Conservation (phyloP, 2,329 filamentous ascomycete species). For the Colletotrichum navitas region DNA sequence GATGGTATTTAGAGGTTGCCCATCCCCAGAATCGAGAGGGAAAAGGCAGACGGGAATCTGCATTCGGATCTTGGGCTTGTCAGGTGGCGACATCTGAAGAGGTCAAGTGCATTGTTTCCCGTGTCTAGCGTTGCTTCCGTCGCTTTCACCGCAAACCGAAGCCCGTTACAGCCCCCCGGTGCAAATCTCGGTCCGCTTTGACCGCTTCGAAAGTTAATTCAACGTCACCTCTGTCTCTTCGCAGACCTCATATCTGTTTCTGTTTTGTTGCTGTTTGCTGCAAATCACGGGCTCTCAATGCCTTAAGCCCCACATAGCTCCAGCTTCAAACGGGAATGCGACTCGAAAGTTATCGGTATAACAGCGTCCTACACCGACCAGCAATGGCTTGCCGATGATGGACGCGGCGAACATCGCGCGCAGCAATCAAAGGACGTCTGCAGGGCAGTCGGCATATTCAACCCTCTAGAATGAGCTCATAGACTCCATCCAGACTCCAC, state of each 20-base stretch:
- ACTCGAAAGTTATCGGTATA: no score
- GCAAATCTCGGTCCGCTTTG: constrained; percentile 2
- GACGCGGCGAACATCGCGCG: background rate
- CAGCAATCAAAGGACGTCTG: background rate
- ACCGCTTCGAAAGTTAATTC: background rate
- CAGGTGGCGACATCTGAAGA: background rate
- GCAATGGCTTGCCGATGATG: background rate
- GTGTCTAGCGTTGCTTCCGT: background rate
- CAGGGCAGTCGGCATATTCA: background rate
- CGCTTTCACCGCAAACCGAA: background rate
- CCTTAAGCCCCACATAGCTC: background rate
- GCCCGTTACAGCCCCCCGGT: background rate
- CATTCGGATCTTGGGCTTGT: background rate
- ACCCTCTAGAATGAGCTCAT: background rate
- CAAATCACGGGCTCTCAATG: background rate
- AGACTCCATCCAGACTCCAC: background rate
- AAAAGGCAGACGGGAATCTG: background rate
- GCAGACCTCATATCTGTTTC: background rate
- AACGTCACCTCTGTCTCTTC: background rate
- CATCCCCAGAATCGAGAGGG: background rate
- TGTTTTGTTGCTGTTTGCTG: background rate
- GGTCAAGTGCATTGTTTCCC: background rate
- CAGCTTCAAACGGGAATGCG: no score
- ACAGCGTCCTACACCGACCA: background rate
- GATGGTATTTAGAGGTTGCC: background rate